Evolutionary conservation across 148 eudicot genomes (phyloP), one percentile per base, ranked within the genome.

Genomic region (Fallopia convolvulus): DNA sequence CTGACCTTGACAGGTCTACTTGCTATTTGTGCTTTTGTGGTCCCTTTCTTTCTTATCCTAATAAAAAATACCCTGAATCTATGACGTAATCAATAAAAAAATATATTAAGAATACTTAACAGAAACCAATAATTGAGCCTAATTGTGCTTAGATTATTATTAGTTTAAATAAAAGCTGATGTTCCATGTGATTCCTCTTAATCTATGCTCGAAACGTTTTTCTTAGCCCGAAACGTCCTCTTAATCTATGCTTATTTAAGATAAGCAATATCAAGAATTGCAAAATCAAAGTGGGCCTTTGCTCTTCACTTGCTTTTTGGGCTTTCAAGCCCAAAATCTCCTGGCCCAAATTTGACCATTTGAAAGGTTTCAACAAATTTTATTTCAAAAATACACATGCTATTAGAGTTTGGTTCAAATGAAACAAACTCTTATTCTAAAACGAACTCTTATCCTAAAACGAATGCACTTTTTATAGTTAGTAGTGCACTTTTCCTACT

Each of bases 41-140:
- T 63, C 70, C 70, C 2, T 61, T 10, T 8, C 4, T 0, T 21
- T 9, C 26, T 33, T 58, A 9, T 3, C 56, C 50, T 4, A 49
- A 30, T 49, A 48, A 26, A 74, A 49, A 48, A 74, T 50, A 21
- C 36, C 6, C 40, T 30, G 20, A 74, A 30, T 74, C 41, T 10
- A 23, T 68, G 72, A 68, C 72, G 72, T 36, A 68, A 68, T 68
- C 46, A 68, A 33, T 68, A 33, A 68, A 68, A 33, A 33, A 33
- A 33, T 46, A 15, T 68, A 30, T 3, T 23, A 2, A 65, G 40
- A 65, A 30, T 65, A 33, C 36, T 33, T 68, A 33, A 68, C 72
- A 9, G 44, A 36, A 36, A 68, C 20, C 46, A 68, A 68, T 68
- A 68, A 68, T 68, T 14, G 70, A 61, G 70, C 12, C 30, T 18